Base-by-base conservation (phyloP, 1,284 basidiomycete genomes). In the Sparassis latifolia region DNA sequence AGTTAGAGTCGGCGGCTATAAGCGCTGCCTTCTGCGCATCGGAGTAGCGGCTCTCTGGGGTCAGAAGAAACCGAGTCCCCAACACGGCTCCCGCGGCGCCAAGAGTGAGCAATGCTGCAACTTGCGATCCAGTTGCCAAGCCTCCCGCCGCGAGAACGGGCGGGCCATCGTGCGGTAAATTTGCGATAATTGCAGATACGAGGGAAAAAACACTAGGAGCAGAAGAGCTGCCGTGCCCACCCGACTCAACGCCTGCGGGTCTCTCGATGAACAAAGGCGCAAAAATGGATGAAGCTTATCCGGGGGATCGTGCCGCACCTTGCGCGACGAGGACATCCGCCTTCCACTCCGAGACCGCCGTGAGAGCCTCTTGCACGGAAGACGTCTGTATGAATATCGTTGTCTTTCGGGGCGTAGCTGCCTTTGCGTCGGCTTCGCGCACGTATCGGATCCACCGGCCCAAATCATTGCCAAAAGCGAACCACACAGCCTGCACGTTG, bases 321-420 rank as follows among this genome's bases (percentile, higher is more conserved):
- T 90, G 88, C 10, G 77, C 84, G n/a, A 90, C 79, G 49, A 90
- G 66, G 45, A 84, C 77, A 65, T 90, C 87, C 5, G 70, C 80
- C 58, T 79, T 76, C 79, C 82, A 86, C 31, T 79, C 72, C 37
- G 78, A 67, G 20, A 72, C 64, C 9, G 86, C 86, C 42, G 66
- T 53, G 20, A 73, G 64, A 10, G 82, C 83, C 54, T 86, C 78
- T 53, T 79, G 66, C 5, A 78, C 69, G 33, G 82, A 80, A 44
- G 73, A 73, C 27, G 86, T 70, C 55, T 81, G 82, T 4, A 83
- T 72, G 60, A 88, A 86, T 33, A 89, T 69, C 42, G 76, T 66
- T 1, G 81, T 83, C 61, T 64, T 73, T 52, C 69, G 68, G 33
- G 55, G 57, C 47, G 62, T 37, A 12, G 7, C 35, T 7, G 7